phyloP scores from a whole-genome alignment of 2,329 filamentous ascomycete genomes.

The Dactylonectria estremocensis region DNA sequence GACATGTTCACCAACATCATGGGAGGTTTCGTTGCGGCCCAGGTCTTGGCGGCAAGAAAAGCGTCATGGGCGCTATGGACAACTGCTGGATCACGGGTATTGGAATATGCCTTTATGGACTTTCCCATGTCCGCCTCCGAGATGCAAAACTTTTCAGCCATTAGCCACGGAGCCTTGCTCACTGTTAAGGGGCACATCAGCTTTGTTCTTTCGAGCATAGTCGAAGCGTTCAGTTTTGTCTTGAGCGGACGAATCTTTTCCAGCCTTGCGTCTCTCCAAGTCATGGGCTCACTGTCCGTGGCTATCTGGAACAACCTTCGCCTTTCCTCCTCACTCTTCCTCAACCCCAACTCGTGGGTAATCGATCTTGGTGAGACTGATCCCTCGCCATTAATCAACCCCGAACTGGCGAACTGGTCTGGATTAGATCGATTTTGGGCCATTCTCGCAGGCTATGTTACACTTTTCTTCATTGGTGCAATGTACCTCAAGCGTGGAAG shows the following conservation, averaged over 20 bases:
- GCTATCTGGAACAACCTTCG: slow-evolving; percentile 38
- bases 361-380: slow-evolving; percentile 67
- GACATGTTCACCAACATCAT: slow-evolving; percentile 56
- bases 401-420: slow-evolving; percentile 77
- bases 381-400: slow-evolving; percentile 61
- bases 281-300: slow-evolving; percentile 26
- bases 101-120: slow-evolving; percentile 66
- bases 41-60: slow-evolving; percentile 54
- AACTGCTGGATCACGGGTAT: slow-evolving; percentile 63
- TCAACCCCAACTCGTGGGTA: slow-evolving; percentile 70
- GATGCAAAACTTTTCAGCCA: slow-evolving; percentile 82
- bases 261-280: slow-evolving; percentile 30
- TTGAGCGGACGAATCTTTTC: slow-evolving; percentile 59
- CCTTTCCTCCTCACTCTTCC: slow-evolving; percentile 47
- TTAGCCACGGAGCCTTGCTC: slow-evolving; percentile 80
- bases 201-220: slow-evolving; percentile 57
- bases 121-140: slow-evolving; percentile 71
- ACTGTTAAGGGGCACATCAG: slow-evolving; percentile 70
- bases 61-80: slow-evolving; percentile 60
- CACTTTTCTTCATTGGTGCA: slow-evolving; percentile 81
- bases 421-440: slow-evolving; percentile 77
- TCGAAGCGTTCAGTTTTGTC: slow-evolving; percentile 59
- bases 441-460: slow-evolving; percentile 84
- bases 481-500: slow-evolving; percentile 84
- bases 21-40: slow-evolving; percentile 49